Conservation (phyloP, 129 eudicot species). For the Kitagawia praeruptora region DNA sequence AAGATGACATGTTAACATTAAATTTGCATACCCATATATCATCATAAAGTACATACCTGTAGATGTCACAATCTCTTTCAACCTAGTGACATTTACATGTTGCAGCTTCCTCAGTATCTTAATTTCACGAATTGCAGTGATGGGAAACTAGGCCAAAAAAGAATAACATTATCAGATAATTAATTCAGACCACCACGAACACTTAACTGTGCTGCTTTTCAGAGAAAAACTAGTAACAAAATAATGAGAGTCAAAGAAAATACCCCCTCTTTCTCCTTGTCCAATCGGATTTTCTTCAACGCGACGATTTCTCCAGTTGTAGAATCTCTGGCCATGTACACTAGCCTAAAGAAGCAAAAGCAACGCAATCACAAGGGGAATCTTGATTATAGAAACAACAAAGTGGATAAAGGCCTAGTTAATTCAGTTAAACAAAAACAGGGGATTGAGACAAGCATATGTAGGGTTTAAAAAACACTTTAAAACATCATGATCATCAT, state of each 20-base stretch:
- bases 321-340: conserved; percentile 53
- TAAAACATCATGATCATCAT: too few relatives aligned
- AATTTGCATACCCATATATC: not conserved
- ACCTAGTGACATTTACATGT: conserved; percentile 51
- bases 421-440: too few relatives aligned
- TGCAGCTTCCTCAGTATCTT: conserved; percentile 58
- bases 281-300: conserved; percentile 55
- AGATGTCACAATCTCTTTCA: conserved; percentile 66
- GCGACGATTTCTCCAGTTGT: conserved; percentile 55
- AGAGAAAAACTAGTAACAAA: not conserved
- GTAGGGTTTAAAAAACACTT: too few relatives aligned
- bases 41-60: conserved; percentile 26
- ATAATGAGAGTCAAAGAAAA: too few relatives aligned
- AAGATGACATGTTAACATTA: not conserved
- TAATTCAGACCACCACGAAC: not conserved
- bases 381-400: not conserved
- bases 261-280: conserved; percentile 49
- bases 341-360: conserved; percentile 27
- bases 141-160: conserved; percentile 34
- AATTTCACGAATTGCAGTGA: conserved; percentile 64
- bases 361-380: too few relatives aligned
- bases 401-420: not conserved
- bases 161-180: not conserved
- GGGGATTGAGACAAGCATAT: too few relatives aligned
- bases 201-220: not conserved